A percentile compares a stretch with the other conserved stretches of the same genome.
Evolutionary conservation across 768 basidiomycete genomes (phyloP).

Genomic region (Sistotremastrum niveocremeum): DNA sequence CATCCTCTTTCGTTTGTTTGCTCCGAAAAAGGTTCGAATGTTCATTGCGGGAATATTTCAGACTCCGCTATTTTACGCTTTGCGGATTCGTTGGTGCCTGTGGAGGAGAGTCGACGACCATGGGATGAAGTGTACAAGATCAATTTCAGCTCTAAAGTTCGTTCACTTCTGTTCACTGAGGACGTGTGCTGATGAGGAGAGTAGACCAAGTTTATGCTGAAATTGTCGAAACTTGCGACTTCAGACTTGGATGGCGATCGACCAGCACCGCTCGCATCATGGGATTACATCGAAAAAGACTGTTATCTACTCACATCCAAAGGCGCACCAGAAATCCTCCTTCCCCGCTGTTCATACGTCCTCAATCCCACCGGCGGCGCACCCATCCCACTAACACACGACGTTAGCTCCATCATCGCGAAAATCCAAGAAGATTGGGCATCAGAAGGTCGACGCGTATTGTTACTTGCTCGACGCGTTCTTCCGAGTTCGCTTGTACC

Average conservation of each 20-base stretch:
- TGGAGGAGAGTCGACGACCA: slow-evolving; percentile 15
- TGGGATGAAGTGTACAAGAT: slow-evolving; percentile 27
- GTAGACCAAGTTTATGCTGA: slow-evolving; percentile 43
- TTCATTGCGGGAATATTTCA: slow-evolving; percentile 8
- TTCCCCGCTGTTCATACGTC: slow-evolving; percentile 27
- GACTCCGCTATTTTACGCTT: slow-evolving; percentile 47
- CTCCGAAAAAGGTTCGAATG: neutral
- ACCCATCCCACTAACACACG: slow-evolving; percentile 18
- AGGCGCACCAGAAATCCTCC: slow-evolving; percentile 40
- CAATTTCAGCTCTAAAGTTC: slow-evolving; percentile 30
- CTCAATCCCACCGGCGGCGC: slow-evolving; percentile 24
- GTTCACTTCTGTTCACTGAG: too few relatives aligned
- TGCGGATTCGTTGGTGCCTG: slow-evolving; percentile 20
- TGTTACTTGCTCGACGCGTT: slow-evolving; percentile 39
- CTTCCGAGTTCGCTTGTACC: slow-evolving; percentile 20
- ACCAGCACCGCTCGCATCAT: slow-evolving; percentile 15
- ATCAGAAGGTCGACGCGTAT: slow-evolving; percentile 42
- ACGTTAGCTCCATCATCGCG: slow-evolving; percentile 17
- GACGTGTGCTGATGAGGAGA: slow-evolving; percentile 6
- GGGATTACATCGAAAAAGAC: slow-evolving; percentile 14
- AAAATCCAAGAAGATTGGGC: slow-evolving; percentile 36
- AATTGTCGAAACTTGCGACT: slow-evolving; percentile 18
- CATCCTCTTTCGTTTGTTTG: neutral
- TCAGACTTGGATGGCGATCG: neutral
- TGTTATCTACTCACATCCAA: slow-evolving; percentile 27